A percentile compares a stretch with the other conserved stretches of the same genome.
Evolutionary conservation across 2,329 filamentous ascomycete species (phyloP).

Genomic region (Ophiostoma pallidulum): DNA sequence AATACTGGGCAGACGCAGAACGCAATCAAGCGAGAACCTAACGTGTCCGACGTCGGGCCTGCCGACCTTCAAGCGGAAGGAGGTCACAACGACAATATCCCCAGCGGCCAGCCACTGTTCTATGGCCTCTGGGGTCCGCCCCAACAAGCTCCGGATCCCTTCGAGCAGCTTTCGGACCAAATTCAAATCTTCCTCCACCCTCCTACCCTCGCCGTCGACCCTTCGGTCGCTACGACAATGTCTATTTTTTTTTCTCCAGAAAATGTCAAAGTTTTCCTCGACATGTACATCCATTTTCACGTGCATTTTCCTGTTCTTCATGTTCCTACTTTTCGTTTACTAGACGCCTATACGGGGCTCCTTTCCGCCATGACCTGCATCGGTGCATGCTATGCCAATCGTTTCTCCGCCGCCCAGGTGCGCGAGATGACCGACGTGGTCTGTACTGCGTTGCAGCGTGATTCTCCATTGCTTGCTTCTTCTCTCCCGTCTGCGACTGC

Average conservation of each 20-base stretch:
- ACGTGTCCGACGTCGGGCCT: slow-evolving; percentile 40
- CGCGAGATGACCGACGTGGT: slow-evolving; percentile 59
- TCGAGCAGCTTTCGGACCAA: slow-evolving; percentile 44
- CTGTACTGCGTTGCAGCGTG: slow-evolving; percentile 47
- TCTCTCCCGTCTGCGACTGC: slow-evolving; percentile 29
- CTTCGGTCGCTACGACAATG: slow-evolving; percentile 39
- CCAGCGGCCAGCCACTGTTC: slow-evolving; percentile 34
- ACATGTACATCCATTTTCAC: slow-evolving; percentile 63
- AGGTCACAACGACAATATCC: slow-evolving; percentile 17
- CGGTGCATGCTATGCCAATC: slow-evolving; percentile 65
- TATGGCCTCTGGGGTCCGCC: slow-evolving; percentile 42
- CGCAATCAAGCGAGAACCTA: slow-evolving; percentile 59
- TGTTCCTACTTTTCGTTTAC: slow-evolving; percentile 59
- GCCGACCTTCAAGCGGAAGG: slow-evolving; percentile 32
- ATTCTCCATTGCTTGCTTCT: slow-evolving; percentile 40
- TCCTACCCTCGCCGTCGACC: slow-evolving; percentile 47
- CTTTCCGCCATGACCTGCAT: slow-evolving; percentile 62
- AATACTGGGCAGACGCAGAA: slow-evolving; percentile 61
- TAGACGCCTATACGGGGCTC: slow-evolving; percentile 56
- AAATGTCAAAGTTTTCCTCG: slow-evolving; percentile 61
- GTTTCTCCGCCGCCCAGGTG: slow-evolving; percentile 48
- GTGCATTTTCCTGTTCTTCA: slow-evolving; percentile 66
- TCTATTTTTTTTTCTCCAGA: slow-evolving; percentile 55
- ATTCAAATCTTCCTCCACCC: slow-evolving; percentile 48
- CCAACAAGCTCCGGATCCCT: slow-evolving; percentile 39